Base-by-base conservation (phyloP, 345 rosid species). In the Eucalyptus sp. region DNA sequence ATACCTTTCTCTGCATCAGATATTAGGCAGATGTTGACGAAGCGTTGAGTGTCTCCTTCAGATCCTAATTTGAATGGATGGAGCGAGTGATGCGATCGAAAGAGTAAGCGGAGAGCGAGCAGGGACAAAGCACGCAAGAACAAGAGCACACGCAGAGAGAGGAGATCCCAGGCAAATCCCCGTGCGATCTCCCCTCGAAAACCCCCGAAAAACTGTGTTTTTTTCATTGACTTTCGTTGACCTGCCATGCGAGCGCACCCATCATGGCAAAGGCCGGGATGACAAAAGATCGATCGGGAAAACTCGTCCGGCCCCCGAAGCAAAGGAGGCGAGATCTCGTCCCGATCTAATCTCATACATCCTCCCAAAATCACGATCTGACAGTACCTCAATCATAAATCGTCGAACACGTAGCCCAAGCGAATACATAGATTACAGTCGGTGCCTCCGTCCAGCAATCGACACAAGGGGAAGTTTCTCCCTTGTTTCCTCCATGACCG, bases 181-280 rank as follows among this genome's bases (percentile, higher is more conserved):
- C 95, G 94, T 96, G 96, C 98, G 98, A 94, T 87, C 98, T 93
- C 97, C 96, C 93, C 97, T 94, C 96, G 4, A 86, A 86, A 90
- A 91, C 87, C 93, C 87, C 52, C 66, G 25, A 92, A 89, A 92
- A 94, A 91, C 83, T 58, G 2, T 58, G 4, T 5, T 79, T 66
- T 81, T 93, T 95, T 95, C 94, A 93, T 94, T 94, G 92, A 90
- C 90, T 64, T 68, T 44, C 13, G 83, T 88, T 92, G 98, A 94
- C 97, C 98, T 93, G 97, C 98, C 98, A 96, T 92, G 96, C 98
- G 93, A 96, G 98, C 98, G 96, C 98, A 96, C 98, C 98, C 92
- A 96, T 43, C 96, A 94, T 95, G 96, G 97, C 98, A 96, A 96
- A 96, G 97, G 96, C 92, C 98, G 89, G 91, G 93, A 93, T 91